phyloP scores from a whole-genome alignment of 140 eudicot species.

The Erigeron philadelphicus region DNA sequence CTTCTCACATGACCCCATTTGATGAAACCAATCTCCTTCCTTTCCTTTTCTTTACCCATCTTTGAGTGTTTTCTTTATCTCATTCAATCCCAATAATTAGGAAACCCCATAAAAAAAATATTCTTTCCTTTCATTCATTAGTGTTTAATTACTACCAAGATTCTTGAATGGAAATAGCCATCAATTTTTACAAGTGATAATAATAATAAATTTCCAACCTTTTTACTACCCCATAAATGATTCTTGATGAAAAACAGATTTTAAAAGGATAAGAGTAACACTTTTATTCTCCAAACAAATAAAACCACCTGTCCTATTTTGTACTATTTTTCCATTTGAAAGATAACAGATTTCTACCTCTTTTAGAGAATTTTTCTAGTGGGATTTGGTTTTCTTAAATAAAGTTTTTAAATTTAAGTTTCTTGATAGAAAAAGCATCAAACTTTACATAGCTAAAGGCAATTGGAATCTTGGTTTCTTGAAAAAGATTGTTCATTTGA shows the following conservation, averaged over 20 bases:
- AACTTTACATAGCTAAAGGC: neutral
- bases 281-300: conserved; percentile 28
- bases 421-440: neutral
- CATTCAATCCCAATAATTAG: conserved; percentile 22
- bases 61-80: conserved; percentile 10
- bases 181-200: conserved; percentile 11
- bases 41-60: conserved; percentile 22
- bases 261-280: conserved; percentile 31
- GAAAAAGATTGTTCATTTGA: too few relatives aligned
- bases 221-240: conserved; percentile 23
- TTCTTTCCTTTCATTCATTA: too few relatives aligned
- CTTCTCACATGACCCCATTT: conserved; percentile 26
- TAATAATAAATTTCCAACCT: conserved; percentile 23
- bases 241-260: conserved; percentile 31
- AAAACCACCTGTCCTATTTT: conserved; percentile 24
- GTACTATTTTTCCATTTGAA: conserved; percentile 9
- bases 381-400: conserved; percentile 15
- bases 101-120: too few relatives aligned
- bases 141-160: conserved; percentile 13
- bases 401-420: neutral
- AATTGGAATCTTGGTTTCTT: too few relatives aligned
- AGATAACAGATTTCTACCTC: neutral
- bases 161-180: conserved; percentile 24
- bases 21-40: conserved; percentile 37
- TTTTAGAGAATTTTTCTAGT: conserved; percentile 1